phyloP scores from a whole-genome alignment of 805 yeast species.

The Yamadazyma nakazawae region DNA sequence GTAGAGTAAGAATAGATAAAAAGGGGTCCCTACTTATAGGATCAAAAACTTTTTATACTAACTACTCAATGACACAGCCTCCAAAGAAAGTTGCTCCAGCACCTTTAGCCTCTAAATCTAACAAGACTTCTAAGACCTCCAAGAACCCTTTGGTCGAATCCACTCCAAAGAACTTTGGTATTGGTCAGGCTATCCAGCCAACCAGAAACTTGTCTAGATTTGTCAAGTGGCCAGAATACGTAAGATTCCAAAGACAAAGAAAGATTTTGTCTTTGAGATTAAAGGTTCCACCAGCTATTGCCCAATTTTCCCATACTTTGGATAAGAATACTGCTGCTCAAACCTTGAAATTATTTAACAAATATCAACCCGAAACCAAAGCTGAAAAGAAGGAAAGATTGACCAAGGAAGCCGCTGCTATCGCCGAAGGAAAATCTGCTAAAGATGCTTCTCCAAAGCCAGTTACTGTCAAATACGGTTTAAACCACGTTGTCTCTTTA shows the following conservation, averaged over 20 bases:
- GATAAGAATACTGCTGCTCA: conserved; percentile 99
- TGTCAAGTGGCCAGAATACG: conserved; percentile 99
- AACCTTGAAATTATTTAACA: conserved; percentile 95
- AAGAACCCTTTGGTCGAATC: conserved; percentile 88
- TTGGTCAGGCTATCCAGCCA: conserved; percentile 95
- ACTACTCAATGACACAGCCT: conserved; percentile 54
- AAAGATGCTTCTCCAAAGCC: conserved; percentile 98
- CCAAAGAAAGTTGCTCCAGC: conserved; percentile 51
- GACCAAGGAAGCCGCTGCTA: conserved; percentile 97
- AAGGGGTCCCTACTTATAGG: conserved; percentile 3
- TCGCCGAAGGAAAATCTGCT: conserved; percentile 96
- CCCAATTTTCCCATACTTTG: conserved; percentile 93
- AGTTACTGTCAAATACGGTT: conserved; percentile 94
- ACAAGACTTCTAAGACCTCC: conserved; percentile 22
- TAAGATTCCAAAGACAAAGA: conserved; percentile 98
- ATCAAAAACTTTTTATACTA: conserved; percentile 15
- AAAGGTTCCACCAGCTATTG: conserved; percentile 98
- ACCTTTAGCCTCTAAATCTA: conserved; percentile 39
- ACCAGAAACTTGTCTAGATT: conserved; percentile 94
- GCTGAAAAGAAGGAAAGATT: conserved; percentile 99
- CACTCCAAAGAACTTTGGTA: conserved; percentile 90
- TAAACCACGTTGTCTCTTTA: conserved; percentile 97
- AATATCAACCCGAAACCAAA: conserved; percentile 97
- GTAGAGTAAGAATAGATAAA: conserved; percentile 32
- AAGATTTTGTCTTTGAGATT: conserved; percentile 92